Evolutionary conservation across 2,329 filamentous ascomycete genomes (phyloP).

Genomic region (Shiraia sp.): DNA sequence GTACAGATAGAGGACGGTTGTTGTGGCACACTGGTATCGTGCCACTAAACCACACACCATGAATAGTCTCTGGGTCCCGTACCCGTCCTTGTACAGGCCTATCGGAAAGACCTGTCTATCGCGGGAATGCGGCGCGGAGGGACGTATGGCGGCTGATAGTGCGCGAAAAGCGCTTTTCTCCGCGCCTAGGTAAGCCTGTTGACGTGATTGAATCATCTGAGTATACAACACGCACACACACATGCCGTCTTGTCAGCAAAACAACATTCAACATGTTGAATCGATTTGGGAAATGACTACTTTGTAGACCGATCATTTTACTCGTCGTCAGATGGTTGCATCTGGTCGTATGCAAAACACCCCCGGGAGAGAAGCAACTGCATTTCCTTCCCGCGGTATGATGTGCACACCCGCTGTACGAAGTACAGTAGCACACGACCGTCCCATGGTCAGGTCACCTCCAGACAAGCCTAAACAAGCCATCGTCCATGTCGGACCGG

Average conservation of each 20-base stretch:
- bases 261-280: no score
- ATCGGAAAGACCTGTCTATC: no score
- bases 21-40: constrained; percentile 5
- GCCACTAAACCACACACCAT: background rate
- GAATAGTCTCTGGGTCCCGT: no score
- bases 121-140: background rate
- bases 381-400: background rate
- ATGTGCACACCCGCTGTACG: background rate
- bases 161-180: constrained; percentile 1
- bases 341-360: background rate
- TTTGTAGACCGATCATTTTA: no score
- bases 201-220: background rate
- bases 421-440: background rate
- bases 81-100: no score
- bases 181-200: constrained; percentile 1
- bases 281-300: no score
- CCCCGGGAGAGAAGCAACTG: background rate
- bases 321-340: no score
- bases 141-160: background rate
- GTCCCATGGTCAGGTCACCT: background rate
- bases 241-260: background rate
- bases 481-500: constrained; percentile 2
- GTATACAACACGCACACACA: constrained; percentile 3
- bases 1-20: background rate
- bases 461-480: background rate